phyloP scores from a whole-genome alignment of 345 rosid species.

The Salix caprea region DNA sequence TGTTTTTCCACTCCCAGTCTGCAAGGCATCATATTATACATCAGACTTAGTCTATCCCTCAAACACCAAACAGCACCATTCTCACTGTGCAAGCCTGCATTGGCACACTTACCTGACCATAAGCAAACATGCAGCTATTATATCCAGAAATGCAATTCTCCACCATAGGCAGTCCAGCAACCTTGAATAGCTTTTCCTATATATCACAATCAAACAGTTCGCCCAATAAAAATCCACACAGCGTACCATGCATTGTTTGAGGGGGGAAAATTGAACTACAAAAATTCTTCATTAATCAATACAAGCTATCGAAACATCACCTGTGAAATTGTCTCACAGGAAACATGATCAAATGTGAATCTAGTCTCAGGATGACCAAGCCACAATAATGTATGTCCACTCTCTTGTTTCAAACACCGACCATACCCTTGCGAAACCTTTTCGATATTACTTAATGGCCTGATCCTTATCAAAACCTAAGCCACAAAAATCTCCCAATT shows the following conservation, averaged over 20 bases:
- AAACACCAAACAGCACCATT: neutral
- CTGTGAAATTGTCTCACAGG: constrained; percentile 80
- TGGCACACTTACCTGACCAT: constrained; percentile 67
- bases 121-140: constrained; percentile 92
- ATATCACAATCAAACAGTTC: neutral
- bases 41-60: neutral
- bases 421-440: constrained; percentile 58
- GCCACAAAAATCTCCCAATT: constrained; percentile 6
- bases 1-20: constrained; percentile 99
- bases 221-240: no score
- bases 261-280: neutral
- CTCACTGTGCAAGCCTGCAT: neutral
- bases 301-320: constrained; percentile 20
- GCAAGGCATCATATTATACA: constrained; percentile 25
- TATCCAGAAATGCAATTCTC: constrained; percentile 95
- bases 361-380: constrained; percentile 88
- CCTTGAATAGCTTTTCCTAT: constrained; percentile 70
- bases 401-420: constrained; percentile 77
- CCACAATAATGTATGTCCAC: constrained; percentile 66
- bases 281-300: neutral
- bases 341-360: constrained; percentile 89
- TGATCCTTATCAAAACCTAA: constrained; percentile 81
- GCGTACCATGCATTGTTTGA: neutral
- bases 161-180: constrained; percentile 89
- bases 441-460: constrained; percentile 66